Percentiles rank a stretch among this genome's conserved stretches.
phyloP scores from a whole-genome alignment of 2,329 filamentous ascomycete genomes.

The Talaromyces amestolkiae region DNA sequence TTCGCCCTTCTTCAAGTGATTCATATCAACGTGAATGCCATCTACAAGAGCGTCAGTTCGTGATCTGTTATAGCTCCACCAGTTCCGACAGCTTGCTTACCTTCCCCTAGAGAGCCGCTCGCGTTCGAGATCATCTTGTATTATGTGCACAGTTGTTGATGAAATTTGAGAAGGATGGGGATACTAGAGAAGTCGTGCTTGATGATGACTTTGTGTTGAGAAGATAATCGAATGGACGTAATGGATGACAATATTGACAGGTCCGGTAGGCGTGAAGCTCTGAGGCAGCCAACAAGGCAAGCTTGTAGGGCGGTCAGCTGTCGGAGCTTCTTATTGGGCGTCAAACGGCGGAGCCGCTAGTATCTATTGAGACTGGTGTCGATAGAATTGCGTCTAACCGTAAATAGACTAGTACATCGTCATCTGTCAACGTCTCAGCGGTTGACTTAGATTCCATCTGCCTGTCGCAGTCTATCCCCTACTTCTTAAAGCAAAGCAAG shows the following conservation, averaged over 20 bases:
- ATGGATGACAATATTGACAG: background rate
- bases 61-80: slow-evolving; percentile 6
- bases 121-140: slow-evolving; percentile 39
- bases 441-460: background rate
- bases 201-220: background rate
- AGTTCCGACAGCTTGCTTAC: slow-evolving; percentile 27
- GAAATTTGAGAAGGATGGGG: no score
- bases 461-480: background rate
- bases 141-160: background rate
- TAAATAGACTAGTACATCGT: background rate
- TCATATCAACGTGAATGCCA: slow-evolving; percentile 99
- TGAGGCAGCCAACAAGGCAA: slow-evolving; percentile 21
- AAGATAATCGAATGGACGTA: background rate
- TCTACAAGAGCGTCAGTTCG: slow-evolving; percentile 55
- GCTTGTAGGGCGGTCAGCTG: slow-evolving; percentile 16
- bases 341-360: background rate
- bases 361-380: background rate
- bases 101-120: slow-evolving; percentile 47
- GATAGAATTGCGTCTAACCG: background rate
- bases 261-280: slow-evolving; percentile 14
- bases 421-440: background rate
- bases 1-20: slow-evolving; percentile 96
- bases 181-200: background rate
- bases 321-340: slow-evolving; percentile 14
- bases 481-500: background rate